Conservation (phyloP, 495 filamentous ascomycete species). For the Penicillium egyptiacum region DNA sequence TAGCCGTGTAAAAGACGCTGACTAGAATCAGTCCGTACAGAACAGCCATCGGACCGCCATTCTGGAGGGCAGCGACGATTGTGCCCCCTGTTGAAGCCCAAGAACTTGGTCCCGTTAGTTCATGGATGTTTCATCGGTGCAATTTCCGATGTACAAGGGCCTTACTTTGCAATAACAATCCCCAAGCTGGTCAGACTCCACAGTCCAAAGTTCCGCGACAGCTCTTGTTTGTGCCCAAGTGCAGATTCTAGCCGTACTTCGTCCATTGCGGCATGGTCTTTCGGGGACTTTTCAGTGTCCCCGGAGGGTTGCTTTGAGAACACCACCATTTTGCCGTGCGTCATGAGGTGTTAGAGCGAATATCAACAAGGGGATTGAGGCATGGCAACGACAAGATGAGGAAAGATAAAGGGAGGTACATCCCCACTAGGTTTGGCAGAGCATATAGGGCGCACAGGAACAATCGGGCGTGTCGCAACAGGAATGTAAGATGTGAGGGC, state of each 20-base stretch:
- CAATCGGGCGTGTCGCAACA: constrained; percentile 6
- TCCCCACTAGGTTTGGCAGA: constrained; percentile 12
- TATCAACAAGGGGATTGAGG: not conserved
- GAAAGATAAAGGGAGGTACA: constrained; percentile 3
- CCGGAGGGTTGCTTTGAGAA: constrained; percentile 4
- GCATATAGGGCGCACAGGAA: constrained; percentile 11
- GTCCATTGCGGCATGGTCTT: constrained; percentile 32
- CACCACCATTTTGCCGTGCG: constrained; percentile 16
- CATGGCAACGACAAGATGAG: not conserved
- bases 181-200: constrained; percentile 47
- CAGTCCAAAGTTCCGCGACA: constrained; percentile 42
- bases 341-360: not conserved
- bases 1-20: constrained; percentile 43
- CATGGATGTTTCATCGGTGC: not conserved
- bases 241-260: constrained; percentile 43
- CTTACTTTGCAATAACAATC: constrained; percentile 50
- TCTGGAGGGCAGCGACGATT: constrained; percentile 43
- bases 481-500: constrained; percentile 29
- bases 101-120: constrained; percentile 27
- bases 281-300: constrained; percentile 15
- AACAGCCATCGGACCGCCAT: constrained; percentile 47
- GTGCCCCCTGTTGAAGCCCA: constrained; percentile 48
- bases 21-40: constrained; percentile 47
- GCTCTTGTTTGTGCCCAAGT: constrained; percentile 46
- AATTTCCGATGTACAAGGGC: constrained; percentile 1